Evolutionary conservation across 1,139 yeast genomes (phyloP).

Genomic region (Hansenula sp.): DNA sequence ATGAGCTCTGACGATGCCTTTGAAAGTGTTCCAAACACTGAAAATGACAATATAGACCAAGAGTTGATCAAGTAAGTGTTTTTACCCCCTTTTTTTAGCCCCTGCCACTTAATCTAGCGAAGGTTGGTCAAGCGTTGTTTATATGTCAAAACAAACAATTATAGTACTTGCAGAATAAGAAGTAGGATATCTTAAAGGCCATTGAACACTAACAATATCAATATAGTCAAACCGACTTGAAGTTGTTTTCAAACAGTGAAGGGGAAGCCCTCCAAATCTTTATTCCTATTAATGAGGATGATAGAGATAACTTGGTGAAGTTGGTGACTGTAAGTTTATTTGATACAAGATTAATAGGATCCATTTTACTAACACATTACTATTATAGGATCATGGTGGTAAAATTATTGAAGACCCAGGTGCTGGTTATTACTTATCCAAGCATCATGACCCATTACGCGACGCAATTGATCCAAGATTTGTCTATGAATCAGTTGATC

Average conservation of each 20-base stretch:
- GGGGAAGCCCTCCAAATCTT: constrained; percentile 17
- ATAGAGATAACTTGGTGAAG: constrained; percentile 13
- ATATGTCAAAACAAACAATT: not conserved
- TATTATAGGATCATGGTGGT: constrained; percentile 20
- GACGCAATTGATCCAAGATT: constrained; percentile 21
- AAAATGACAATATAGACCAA: constrained; percentile 3
- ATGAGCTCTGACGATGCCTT: constrained; percentile 1
- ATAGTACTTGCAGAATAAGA: no score
- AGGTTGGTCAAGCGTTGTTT: no score
- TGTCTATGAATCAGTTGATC: constrained; percentile 21
- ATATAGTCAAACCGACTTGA: not conserved
- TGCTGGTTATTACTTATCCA: constrained; percentile 14
- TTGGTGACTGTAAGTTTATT: constrained; percentile 6
- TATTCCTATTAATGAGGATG: constrained; percentile 18
- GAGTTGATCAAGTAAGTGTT: not conserved
- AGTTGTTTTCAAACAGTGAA: constrained; percentile 5
- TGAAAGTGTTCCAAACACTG: not conserved
- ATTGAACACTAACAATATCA: no score
- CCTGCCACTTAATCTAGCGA: not conserved
- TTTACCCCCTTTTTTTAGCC: not conserved
- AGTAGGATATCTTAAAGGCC: no score
- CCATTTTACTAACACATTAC: no score
- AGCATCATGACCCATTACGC: constrained; percentile 14
- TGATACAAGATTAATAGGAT: not conserved
- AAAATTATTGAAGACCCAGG: constrained; percentile 12